Percentiles rank a stretch among this genome's conserved stretches.
phyloP scores from a whole-genome alignment of 1,139 yeast species.

The Tardiomyces depauwii region DNA sequence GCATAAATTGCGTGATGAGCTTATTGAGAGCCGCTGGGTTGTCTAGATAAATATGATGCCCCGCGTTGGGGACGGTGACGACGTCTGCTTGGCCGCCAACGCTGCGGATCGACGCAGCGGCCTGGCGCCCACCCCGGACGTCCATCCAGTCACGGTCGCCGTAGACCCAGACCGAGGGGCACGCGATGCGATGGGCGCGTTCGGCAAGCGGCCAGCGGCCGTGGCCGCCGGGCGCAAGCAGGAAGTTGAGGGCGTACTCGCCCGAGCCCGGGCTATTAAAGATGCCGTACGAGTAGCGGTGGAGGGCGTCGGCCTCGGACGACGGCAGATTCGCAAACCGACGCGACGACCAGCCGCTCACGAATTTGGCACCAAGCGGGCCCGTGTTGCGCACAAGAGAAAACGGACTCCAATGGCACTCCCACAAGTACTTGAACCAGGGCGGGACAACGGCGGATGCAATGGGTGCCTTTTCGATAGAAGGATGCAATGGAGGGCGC shows the following conservation, averaged over 20 bases:
- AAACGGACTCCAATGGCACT: constrained; percentile 29
- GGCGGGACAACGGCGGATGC: constrained; percentile 9
- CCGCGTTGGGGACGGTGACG: constrained; percentile 42
- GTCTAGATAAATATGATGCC: constrained; percentile 75
- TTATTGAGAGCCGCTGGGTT: constrained; percentile 45
- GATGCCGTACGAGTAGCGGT: constrained; percentile 49
- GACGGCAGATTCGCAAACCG: constrained; percentile 25
- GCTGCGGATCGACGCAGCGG: constrained; percentile 30
- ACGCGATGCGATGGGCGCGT: constrained; percentile 34
- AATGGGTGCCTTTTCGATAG: not conserved
- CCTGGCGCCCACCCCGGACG: constrained; percentile 53
- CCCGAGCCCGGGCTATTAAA: constrained; percentile 52
- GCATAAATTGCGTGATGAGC: not conserved
- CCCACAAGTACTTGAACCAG: constrained; percentile 30
- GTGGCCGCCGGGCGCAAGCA: constrained; percentile 64
- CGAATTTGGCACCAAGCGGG: constrained; percentile 30
- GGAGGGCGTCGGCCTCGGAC: constrained; percentile 24
- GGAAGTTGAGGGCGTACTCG: constrained; percentile 51
- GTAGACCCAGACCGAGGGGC: constrained; percentile 49
- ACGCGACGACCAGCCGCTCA: constrained; percentile 31
- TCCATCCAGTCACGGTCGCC: constrained; percentile 90
- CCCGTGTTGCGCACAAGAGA: constrained; percentile 29
- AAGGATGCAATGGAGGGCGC: constrained; percentile 2
- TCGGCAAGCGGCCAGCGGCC: constrained; percentile 70
- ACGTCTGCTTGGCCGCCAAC: constrained; percentile 31